Conservation (phyloP, 805 yeast genomes). For the Scheffersomyces lignosus region DNA sequence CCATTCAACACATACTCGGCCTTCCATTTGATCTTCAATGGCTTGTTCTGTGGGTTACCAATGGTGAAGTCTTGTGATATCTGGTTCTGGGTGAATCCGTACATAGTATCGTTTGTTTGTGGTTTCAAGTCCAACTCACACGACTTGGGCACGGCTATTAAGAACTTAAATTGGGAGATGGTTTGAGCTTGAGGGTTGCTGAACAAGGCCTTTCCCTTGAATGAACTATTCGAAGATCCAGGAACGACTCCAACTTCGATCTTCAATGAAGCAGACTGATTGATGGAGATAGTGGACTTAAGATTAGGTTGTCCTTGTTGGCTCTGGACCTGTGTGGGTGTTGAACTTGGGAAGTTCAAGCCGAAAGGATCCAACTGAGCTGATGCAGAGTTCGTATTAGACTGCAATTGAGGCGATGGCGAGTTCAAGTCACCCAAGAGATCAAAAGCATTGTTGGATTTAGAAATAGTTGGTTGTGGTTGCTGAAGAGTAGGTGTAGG, state of each 20-base stretch:
- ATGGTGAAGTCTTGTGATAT: constrained; percentile 52
- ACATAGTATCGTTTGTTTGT: constrained; percentile 57
- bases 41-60: constrained; percentile 34
- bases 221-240: constrained; percentile 30
- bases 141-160: constrained; percentile 70
- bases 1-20: constrained; percentile 54
- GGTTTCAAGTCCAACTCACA: constrained; percentile 59
- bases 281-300: constrained; percentile 28
- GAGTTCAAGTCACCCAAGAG: constrained; percentile 39
- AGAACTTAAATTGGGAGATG: constrained; percentile 53
- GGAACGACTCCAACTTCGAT: constrained; percentile 47
- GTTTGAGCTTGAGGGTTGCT: constrained; percentile 49
- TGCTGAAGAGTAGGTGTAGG: constrained; percentile 17
- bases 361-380: constrained; percentile 41
- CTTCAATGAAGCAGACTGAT: constrained; percentile 47
- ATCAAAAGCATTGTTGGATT: constrained; percentile 17
- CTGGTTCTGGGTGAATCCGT: constrained; percentile 47
- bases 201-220: constrained; percentile 49
- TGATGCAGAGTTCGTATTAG: constrained; percentile 20
- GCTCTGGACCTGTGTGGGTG: constrained; percentile 28
- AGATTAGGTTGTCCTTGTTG: constrained; percentile 14
- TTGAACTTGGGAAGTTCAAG: constrained; percentile 37
- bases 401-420: constrained; percentile 41
- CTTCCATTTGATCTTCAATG: constrained; percentile 75
- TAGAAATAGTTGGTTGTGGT: constrained; percentile 14